Conservation (phyloP, 2,329 filamentous ascomycete species). For the Xylariaceae sp. region DNA sequence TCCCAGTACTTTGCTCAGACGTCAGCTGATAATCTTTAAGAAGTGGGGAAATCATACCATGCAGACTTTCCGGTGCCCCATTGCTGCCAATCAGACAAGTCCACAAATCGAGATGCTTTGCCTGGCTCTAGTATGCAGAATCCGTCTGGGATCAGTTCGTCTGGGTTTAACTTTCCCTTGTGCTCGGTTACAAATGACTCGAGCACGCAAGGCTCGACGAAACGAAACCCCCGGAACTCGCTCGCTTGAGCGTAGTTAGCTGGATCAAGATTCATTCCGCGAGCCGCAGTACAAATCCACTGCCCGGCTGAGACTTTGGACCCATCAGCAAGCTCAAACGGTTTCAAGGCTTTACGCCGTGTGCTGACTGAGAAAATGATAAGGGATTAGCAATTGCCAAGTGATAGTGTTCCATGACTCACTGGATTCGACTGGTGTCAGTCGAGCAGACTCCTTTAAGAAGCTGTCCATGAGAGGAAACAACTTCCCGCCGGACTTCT, state of each 20-base stretch:
- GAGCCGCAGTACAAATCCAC: slow-evolving; percentile 8
- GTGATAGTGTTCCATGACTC: background rate
- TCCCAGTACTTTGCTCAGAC: background rate
- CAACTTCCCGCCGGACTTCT: background rate
- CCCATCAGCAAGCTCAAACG: slow-evolving; percentile 11
- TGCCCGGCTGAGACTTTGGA: slow-evolving; percentile 2
- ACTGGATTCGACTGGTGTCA: slow-evolving; percentile 21
- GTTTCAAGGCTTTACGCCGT: slow-evolving; percentile 3
- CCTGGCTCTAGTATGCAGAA: background rate
- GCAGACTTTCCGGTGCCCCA: slow-evolving; percentile 6
- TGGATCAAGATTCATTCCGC: slow-evolving; percentile 3
- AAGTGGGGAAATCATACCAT: background rate
- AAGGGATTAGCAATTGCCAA: background rate
- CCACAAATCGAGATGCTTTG: background rate
- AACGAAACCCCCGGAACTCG: slow-evolving; percentile 14
- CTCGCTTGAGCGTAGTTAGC: background rate
- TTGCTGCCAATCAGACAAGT: background rate
- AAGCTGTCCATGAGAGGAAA: slow-evolving; percentile 25
- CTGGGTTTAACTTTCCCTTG: too few relatives aligned
- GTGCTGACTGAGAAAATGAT: slow-evolving; percentile 8
- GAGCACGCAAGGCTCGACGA: background rate
- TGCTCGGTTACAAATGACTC: background rate
- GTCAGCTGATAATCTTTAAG: background rate
- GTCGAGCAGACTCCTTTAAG: slow-evolving; percentile 22
- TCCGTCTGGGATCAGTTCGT: background rate